Base-by-base conservation (phyloP, 1,284 basidiomycete species). In the Pulveroboletus sp. region DNA sequence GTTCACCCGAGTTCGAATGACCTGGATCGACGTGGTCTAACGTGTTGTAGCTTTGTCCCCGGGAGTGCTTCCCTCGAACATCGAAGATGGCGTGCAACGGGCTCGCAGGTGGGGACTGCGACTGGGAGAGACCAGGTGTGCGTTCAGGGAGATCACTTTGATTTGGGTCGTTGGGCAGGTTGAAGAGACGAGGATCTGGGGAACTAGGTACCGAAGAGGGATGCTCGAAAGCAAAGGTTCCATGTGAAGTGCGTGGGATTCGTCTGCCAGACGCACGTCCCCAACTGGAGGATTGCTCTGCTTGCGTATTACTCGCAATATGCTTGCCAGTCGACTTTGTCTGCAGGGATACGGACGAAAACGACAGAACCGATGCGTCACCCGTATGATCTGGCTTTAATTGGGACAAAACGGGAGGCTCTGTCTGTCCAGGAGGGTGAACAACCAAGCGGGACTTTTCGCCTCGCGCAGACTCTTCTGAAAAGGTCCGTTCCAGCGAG, bases 191-290 rank as follows among this genome's bases (percentile, higher is more conserved):
- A 10, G 62, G 69, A 22, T 62, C 51, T 11, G 77, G 77, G 9
- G 77, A 76, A 40, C 65, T 72, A 17, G 78, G 73, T 9, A 72
- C 65, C 10, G 78, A 75, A 18, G 75, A 72, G 6, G 77, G 71
- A 43, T 77, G 76, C 56, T 78, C 78, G 54, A 78, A 78, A 35
- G 69, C 70, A 61, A 78, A 78, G 24, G 69, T 65, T 14, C 73
- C 73, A 52, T 78, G 77, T 1, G 70, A 71, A 5, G 69, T 62
- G 36, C 61, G 64, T 35, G 56, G 36, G 35, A 70, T 40, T 43
- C 56, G 72, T 52, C 57, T 65, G 35, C 62, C 72, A 43, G 70
- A 74, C 4, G 59, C 56, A 43, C 72, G 71, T 42, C 72, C 67
- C 73, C 73, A 72, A 29, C 73, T 72, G 1, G 67, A 69, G 26